A percentile compares a stretch with the other conserved stretches of the same genome.
Conservation (phyloP, 2,329 filamentous ascomycete species). For the Paecilomyces dactylethromorphus region DNA sequence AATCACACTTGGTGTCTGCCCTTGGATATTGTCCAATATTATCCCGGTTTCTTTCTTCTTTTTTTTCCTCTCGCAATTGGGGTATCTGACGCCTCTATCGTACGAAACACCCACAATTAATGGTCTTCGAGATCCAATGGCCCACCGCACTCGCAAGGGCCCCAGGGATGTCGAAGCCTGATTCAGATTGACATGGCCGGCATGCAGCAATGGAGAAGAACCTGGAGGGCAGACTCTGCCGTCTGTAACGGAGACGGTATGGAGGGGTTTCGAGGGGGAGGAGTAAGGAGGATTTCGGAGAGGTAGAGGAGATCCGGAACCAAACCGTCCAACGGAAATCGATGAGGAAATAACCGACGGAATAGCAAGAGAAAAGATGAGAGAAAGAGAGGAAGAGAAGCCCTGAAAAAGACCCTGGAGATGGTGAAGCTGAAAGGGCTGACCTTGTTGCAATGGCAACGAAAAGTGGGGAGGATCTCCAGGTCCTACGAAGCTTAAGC, state of each 20-base stretch:
- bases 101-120: not conserved
- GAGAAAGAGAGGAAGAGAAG: constrained; percentile 14
- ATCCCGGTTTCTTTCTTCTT: not conserved
- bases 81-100: not conserved
- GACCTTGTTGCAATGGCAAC: constrained; percentile 37
- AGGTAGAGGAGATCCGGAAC: constrained; percentile 9
- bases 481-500: constrained; percentile 21
- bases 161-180: constrained; percentile 3
- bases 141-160: constrained; percentile 1
- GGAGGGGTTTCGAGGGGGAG: constrained; percentile 7
- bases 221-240: constrained; percentile 15
- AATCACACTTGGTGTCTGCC: not conserved
- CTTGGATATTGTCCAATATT: not conserved
- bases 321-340: constrained; percentile 9
- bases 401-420: constrained; percentile 20
- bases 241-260: constrained; percentile 3
- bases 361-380: constrained; percentile 15
- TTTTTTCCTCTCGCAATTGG: not conserved
- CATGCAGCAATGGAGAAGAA: constrained; percentile 11
- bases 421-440: constrained; percentile 33
- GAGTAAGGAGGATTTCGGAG: constrained; percentile 10
- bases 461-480: constrained; percentile 35
- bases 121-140: constrained; percentile 1
- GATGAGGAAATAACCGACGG: constrained; percentile 10
- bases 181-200: constrained; percentile 2